Evolutionary conservation across 257 asterid genomes (phyloP).

Genomic region (Primulina eburnea): DNA sequence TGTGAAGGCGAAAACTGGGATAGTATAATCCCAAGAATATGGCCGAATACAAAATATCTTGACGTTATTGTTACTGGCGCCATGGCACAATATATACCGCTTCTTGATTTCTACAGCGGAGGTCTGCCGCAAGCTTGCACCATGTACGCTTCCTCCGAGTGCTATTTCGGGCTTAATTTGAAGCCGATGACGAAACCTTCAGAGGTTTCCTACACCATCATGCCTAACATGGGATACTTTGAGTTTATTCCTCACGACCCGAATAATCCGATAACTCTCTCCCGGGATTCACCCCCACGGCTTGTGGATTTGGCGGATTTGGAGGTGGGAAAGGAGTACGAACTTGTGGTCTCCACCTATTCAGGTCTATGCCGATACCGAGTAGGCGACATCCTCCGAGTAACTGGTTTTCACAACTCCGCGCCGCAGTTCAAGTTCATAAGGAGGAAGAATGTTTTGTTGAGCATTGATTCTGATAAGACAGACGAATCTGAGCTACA

Average conservation of each 20-base stretch:
- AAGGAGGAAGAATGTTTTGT: slow-evolving; percentile 58
- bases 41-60: slow-evolving; percentile 35
- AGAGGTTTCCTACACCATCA: no score
- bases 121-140: slow-evolving; percentile 38
- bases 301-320: slow-evolving; percentile 66
- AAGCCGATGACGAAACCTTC: neutral
- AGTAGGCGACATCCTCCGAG: slow-evolving; percentile 80
- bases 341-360: slow-evolving; percentile 68
- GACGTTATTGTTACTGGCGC: slow-evolving; percentile 38
- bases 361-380: slow-evolving; percentile 70
- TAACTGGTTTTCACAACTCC: slow-evolving; percentile 57
- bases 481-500: slow-evolving; percentile 75
- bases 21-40: slow-evolving; percentile 23
- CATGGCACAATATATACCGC: slow-evolving; percentile 39
- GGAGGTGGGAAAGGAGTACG: slow-evolving; percentile 70
- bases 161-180: slow-evolving; percentile 41
- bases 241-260: no score
- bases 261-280: slow-evolving; percentile 22
- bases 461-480: slow-evolving; percentile 75
- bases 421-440: slow-evolving; percentile 75
- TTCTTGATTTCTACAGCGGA: slow-evolving; percentile 40
- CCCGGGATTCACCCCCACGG: slow-evolving; percentile 39
- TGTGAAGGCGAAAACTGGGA: slow-evolving; percentile 68
- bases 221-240: no score
- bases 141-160: slow-evolving; percentile 48